Evolutionary conservation across 345 rosid genomes (phyloP).

Genomic region (Luvunga scandens): DNA sequence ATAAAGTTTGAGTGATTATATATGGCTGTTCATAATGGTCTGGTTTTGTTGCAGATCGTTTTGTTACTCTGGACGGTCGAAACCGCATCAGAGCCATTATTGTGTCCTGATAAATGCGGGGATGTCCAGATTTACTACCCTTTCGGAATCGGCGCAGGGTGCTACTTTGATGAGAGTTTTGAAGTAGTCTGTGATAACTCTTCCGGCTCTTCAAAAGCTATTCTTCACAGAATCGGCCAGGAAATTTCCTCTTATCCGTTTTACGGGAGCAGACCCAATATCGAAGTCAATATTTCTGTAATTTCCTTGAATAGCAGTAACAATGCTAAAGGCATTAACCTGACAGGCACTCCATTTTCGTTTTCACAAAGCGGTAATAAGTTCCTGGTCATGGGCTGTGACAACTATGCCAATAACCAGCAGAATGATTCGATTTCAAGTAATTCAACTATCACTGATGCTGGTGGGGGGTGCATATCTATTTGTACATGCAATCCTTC

Average conservation of each 20-base stretch:
- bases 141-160: neutral
- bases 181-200: neutral
- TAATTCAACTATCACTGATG: no score
- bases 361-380: rapidly evolving
- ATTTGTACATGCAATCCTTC: neutral
- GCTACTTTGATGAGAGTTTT: neutral
- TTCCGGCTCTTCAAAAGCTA: neutral
- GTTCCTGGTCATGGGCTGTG: neutral
- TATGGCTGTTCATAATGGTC: neutral
- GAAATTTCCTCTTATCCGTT: neutral
- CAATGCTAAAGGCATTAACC: neutral
- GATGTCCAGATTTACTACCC: neutral
- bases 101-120: neutral
- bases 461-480: neutral
- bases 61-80: neutral
- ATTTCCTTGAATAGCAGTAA: neutral
- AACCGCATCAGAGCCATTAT: neutral
- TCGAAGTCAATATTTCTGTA: neutral
- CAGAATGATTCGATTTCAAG: neutral
- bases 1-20: neutral
- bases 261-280: neutral
- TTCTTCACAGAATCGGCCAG: neutral
- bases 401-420: neutral
- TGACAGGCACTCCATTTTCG: neutral
- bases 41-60: neutral